These are phyloP conservation scores for Chaetomium sp. DNA, from an alignment of 2,329 filamentous ascomycete genomes.

Conservation along the genomic window DNA sequence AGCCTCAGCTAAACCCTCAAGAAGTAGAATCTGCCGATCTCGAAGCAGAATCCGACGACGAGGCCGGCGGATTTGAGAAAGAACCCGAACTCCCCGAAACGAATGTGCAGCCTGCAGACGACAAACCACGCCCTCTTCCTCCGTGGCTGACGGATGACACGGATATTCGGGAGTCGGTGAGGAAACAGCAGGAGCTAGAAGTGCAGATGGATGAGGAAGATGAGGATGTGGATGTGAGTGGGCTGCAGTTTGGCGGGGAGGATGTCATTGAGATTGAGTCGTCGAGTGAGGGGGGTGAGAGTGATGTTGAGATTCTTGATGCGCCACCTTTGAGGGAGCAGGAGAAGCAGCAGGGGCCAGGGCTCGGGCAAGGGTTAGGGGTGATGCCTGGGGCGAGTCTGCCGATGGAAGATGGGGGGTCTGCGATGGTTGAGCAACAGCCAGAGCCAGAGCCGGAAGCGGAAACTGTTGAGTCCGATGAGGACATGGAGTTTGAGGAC, in stretches of 20 bases:
- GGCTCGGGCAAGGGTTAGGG: constrained; percentile 11
- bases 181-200: constrained; percentile 51
- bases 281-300: constrained; percentile 47
- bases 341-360: too few species aligned
- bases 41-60: constrained; percentile 37
- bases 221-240: constrained; percentile 44
- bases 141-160: constrained; percentile 65
- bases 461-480: constrained; percentile 10
- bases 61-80: constrained; percentile 61
- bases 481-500: constrained; percentile 34
- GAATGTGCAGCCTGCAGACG: constrained; percentile 29
- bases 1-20: constrained; percentile 18
- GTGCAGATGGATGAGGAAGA: constrained; percentile 59
- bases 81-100: constrained; percentile 24
- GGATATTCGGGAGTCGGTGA: constrained; percentile 59
- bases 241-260: constrained; percentile 37
- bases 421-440: not conserved
- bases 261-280: constrained; percentile 58
- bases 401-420: constrained; percentile 11
- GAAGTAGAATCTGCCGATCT: constrained; percentile 21
- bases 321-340: constrained; percentile 29
- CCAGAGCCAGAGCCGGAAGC: not conserved
- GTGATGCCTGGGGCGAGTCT: constrained; percentile 12
- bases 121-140: constrained; percentile 56
- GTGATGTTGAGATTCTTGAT: constrained; percentile 53